These are phyloP conservation scores for Saccharomycopsis oosterbeekiorum DNA, from an alignment of 805 yeast species.

Conservation along the genomic window DNA sequence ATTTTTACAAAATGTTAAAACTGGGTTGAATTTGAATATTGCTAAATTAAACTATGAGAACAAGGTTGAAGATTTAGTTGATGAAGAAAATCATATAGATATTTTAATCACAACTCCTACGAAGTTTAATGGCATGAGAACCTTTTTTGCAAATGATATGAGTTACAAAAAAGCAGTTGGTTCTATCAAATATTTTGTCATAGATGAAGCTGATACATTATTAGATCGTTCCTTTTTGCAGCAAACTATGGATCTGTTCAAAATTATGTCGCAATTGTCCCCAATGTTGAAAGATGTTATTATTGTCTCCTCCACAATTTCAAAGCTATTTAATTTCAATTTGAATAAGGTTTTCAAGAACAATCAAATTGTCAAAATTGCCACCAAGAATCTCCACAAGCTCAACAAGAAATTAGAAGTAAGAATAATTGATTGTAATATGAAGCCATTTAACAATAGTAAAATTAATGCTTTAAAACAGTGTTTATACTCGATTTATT, in stretches of 20 bases:
- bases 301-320: slow-evolving; percentile 86
- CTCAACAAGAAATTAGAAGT: slow-evolving; percentile 71
- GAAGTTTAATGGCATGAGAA: slow-evolving; percentile 42
- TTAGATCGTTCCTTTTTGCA: slow-evolving; percentile 10
- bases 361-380: slow-evolving; percentile 40
- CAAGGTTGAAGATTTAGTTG: slow-evolving; percentile 6
- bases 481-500: slow-evolving; percentile 72
- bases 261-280: slow-evolving; percentile 28
- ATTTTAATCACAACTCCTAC: slow-evolving; percentile 81
- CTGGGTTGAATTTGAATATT: slow-evolving; percentile 2
- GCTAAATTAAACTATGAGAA: slow-evolving; percentile 6
- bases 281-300: slow-evolving; percentile 50
- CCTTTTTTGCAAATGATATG: slow-evolving; percentile 32
- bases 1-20: slow-evolving; percentile 24
- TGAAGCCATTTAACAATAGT: slow-evolving; percentile 75
- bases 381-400: slow-evolving; percentile 76
- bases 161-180: slow-evolving; percentile 25
- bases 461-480: slow-evolving; percentile 81
- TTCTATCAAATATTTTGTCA: slow-evolving; percentile 48
- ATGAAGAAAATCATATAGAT: slow-evolving; percentile 45
- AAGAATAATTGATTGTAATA: slow-evolving; percentile 63
- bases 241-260: slow-evolving; percentile 42
- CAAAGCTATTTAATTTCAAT: slow-evolving; percentile 60
- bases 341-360: slow-evolving; percentile 53
- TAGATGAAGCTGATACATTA: slow-evolving; percentile 81